Percentiles rank a stretch among this genome's conserved stretches.
phyloP scores from a whole-genome alignment of 2,329 filamentous ascomycete species.

The Hymenoscyphus fructigenus region DNA sequence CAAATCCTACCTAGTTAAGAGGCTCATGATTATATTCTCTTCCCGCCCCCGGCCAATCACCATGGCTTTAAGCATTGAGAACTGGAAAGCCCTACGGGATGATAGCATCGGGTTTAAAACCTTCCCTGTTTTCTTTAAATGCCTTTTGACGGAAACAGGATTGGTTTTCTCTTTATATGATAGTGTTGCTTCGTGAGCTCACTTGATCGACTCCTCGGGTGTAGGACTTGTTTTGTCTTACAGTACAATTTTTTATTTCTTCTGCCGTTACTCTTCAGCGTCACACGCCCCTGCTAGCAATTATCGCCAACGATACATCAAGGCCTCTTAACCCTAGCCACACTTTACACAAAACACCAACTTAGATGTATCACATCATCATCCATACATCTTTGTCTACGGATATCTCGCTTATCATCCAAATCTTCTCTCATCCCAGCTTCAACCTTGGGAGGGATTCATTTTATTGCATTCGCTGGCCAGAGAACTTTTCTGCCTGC shows the following conservation, averaged over 20 bases:
- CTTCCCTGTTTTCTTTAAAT: background rate
- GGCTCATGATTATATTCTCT: background rate
- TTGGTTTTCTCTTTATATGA: background rate
- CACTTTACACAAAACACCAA: background rate
- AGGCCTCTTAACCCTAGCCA: background rate
- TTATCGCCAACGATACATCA: background rate
- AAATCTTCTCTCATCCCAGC: conserved; percentile 1
- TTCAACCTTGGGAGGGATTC: conserved; percentile 15
- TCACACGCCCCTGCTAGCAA: background rate
- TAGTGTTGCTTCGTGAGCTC: background rate
- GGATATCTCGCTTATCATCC: conserved; percentile 10
- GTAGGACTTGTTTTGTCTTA: background rate
- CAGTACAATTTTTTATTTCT: background rate
- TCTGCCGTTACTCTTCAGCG: background rate
- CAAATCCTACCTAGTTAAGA: background rate
- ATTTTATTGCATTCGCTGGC: conserved; percentile 18
- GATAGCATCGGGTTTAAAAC: background rate
- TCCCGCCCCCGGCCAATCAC: background rate
- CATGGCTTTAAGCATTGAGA: background rate
- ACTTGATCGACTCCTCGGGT: background rate
- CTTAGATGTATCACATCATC: background rate
- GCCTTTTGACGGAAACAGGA: background rate
- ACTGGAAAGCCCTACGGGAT: background rate
- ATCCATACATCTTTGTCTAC: background rate
- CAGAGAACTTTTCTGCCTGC: conserved; percentile 20